Evolutionary conservation across 139 green algal genomes (phyloP), one percentile per base, ranked within the genome.

Genomic region (Monoraphidium neglectum): DNA sequence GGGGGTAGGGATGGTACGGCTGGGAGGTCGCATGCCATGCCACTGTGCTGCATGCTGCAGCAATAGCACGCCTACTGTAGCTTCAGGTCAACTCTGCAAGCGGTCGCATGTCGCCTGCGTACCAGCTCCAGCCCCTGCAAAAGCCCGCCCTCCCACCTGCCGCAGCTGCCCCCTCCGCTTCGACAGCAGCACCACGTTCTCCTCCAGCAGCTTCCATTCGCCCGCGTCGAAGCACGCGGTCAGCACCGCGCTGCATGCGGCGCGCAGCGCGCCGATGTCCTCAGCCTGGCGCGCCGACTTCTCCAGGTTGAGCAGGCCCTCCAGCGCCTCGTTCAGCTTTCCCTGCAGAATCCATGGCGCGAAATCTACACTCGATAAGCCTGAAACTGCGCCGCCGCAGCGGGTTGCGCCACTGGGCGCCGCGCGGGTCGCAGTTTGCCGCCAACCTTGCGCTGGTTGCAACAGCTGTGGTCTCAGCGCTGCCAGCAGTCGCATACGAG

Each of bases 141-240:
- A 38, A 0, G 62, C 26, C 10, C 49, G 49, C 65, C 23, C 18
- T 64, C 68, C 4, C n/a, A 92, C 92, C 87, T 98, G 92, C 84
- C 98, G 98, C 6, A 99, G 82, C 88, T 99, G 97, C 12, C 87
- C 88, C 4, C 97, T 79, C n/a, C 96, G 82, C 88, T 99, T 99
- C 26, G 95, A 88, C n/a, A 99, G 86, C 68, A 98, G 80, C 64
- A 95, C 73, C 37, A 99, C 91, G 61, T 98, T 87, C 81, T 99
- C 97, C 77, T 97, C 93, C 23, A 99, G 85, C 30, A 81, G 72
- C 66, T 95, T 93, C 94, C 93, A 99, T 56, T 98, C 87, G 10
- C 81, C 76, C 8, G 90, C 89, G 28, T 89, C 75, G 59, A 89
- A 80, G 78, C 94, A 92, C 2, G 93, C 73, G n/a, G 95, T 80